phyloP scores from a whole-genome alignment of 768 basidiomycete species.

The Mycena polygramma region DNA sequence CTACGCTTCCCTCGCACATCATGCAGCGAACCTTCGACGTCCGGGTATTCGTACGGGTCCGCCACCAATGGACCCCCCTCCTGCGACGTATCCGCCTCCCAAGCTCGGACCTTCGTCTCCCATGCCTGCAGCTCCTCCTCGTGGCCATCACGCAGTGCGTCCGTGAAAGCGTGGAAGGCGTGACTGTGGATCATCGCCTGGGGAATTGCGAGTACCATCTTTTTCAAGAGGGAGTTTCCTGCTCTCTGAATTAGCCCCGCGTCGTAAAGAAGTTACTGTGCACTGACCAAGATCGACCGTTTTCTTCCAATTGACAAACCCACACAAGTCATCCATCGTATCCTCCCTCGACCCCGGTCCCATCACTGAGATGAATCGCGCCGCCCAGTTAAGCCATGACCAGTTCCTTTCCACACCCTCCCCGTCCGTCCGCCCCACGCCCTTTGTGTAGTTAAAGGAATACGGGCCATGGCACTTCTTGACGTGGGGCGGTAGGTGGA shows the following conservation, averaged over 20 bases:
- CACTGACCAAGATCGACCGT: too few relatives aligned
- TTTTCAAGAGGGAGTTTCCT: background rate
- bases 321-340: slow-evolving; percentile 31
- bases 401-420: slow-evolving; percentile 47
- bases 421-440: slow-evolving; percentile 37
- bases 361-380: slow-evolving; percentile 42
- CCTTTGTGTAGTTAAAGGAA: background rate
- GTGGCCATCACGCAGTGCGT: background rate
- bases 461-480: background rate
- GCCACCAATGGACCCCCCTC: too few relatives aligned
- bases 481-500: background rate
- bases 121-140: background rate
- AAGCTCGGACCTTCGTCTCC: background rate
- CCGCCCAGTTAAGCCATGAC: slow-evolving; percentile 40
- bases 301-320: slow-evolving; percentile 25
- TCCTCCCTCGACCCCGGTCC: slow-evolving; percentile 39
- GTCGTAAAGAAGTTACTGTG: background rate
- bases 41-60: slow-evolving; percentile 1
- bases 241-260: background rate
- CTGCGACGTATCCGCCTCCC: background rate
- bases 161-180: background rate
- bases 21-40: slow-evolving; percentile 1
- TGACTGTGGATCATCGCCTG: background rate
- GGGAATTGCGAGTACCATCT: background rate
- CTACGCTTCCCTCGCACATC: accelerated